These are phyloP conservation scores for Amphirosellinia nigrospora DNA, from an alignment of 495 filamentous ascomycete species.

Conservation along the genomic window DNA sequence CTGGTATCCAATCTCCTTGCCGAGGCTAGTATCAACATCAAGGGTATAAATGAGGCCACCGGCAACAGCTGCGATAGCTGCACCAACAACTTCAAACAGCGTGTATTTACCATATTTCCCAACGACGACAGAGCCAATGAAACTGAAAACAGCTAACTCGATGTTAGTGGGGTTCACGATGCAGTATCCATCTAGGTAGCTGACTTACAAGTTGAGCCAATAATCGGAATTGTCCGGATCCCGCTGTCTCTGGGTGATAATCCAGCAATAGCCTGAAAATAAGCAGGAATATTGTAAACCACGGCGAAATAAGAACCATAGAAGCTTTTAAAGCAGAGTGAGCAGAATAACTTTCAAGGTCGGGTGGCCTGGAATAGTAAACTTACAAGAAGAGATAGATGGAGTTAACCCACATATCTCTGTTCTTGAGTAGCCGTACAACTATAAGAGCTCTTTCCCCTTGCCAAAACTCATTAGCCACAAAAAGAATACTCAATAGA, in stretches of 20 bases:
- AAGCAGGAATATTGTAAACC: conserved; percentile 70
- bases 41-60: conserved; percentile 68
- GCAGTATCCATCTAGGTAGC: too few relatives aligned
- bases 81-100: conserved; percentile 63
- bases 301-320: conserved; percentile 36
- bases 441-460: conserved; percentile 58
- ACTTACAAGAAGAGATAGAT: conserved; percentile 44
- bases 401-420: conserved; percentile 44
- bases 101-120: conserved; percentile 67
- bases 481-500: too few relatives aligned
- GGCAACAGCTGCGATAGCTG: conserved; percentile 62
- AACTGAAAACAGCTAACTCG: not conserved
- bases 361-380: conserved; percentile 37
- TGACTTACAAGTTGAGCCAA: conserved; percentile 55
- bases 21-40: conserved; percentile 30
- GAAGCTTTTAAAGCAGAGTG: conserved; percentile 32
- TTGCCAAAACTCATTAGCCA: conserved; percentile 41
- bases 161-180: too few relatives aligned
- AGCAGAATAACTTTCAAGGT: not conserved
- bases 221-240: conserved; percentile 68
- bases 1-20: conserved; percentile 65
- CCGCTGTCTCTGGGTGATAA: conserved; percentile 66
- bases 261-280: conserved; percentile 78
- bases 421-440: conserved; percentile 37
- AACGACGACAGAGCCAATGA: conserved; percentile 59